phyloP scores from a whole-genome alignment of 1,139 yeast genomes.

The Candida pseudocylindracea region DNA sequence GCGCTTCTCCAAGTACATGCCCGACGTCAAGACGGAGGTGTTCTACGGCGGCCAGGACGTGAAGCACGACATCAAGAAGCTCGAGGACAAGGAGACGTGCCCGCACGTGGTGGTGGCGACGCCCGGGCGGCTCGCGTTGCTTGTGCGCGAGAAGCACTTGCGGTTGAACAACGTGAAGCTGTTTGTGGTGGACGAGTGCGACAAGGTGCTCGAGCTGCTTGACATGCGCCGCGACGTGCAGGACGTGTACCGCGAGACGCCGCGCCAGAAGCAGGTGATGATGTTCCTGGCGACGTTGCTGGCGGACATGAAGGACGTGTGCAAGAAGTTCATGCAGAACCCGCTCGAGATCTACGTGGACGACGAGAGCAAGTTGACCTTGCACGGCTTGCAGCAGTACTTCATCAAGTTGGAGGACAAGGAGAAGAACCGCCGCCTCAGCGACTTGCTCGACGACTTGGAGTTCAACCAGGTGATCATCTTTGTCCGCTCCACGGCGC shows the following conservation, averaged over 20 bases:
- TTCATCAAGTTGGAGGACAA: slow-evolving; percentile 74
- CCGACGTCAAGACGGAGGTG: slow-evolving; percentile 91
- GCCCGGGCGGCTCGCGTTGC: slow-evolving; percentile 92
- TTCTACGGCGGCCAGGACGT: slow-evolving; percentile 94
- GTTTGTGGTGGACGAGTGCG: slow-evolving; percentile 96
- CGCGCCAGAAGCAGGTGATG: slow-evolving; percentile 98
- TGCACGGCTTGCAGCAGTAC: slow-evolving; percentile 97
- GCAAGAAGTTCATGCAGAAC: slow-evolving; percentile 95
- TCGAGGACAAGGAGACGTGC: slow-evolving; percentile 82
- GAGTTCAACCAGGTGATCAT: slow-evolving; percentile 98
- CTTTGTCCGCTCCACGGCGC: slow-evolving; percentile 77
- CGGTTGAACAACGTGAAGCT: slow-evolving; percentile 82
- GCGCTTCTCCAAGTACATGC: slow-evolving; percentile 96
- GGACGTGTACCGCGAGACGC: slow-evolving; percentile 93
- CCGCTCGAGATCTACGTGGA: slow-evolving; percentile 96
- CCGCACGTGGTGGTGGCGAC: slow-evolving; percentile 97
- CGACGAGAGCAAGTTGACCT: slow-evolving; percentile 91
- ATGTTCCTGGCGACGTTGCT: slow-evolving; percentile 96
- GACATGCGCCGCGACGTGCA: slow-evolving; percentile 98
- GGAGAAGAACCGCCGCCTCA: slow-evolving; percentile 84
- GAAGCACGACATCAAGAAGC: slow-evolving; percentile 64
- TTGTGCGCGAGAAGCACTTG: slow-evolving; percentile 76
- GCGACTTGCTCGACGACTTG: slow-evolving; percentile 79
- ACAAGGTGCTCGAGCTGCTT: slow-evolving; percentile 78
- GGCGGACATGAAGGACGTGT: slow-evolving; percentile 86